These are phyloP conservation scores for Thielaviopsis musarum DNA, from an alignment of 2,329 filamentous ascomycete species.

Conservation along the genomic window DNA sequence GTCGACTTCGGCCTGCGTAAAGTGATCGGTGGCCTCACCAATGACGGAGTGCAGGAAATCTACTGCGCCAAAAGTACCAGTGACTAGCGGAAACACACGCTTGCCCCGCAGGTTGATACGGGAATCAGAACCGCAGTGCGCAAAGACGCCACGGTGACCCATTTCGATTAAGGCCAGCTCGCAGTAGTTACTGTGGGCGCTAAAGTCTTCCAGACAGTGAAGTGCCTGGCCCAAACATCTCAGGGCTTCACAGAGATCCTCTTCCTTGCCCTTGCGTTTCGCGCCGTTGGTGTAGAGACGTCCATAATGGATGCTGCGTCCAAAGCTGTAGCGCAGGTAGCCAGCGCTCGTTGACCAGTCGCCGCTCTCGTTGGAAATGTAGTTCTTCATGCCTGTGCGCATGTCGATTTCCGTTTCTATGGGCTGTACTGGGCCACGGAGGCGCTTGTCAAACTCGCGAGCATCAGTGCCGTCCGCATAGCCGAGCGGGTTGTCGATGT, in stretches of 20 bases:
- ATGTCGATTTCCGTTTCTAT: conserved; percentile 57
- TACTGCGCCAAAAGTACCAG: conserved; percentile 61
- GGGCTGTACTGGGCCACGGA: conserved; percentile 61
- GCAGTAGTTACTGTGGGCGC: conserved; percentile 70
- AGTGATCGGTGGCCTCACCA: conserved; percentile 62
- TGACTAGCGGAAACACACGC: conserved; percentile 51
- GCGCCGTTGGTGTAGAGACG: conserved; percentile 52
- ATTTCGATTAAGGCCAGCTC: conserved; percentile 62
- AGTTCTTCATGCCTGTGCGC: conserved; percentile 94
- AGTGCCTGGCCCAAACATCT: conserved; percentile 60
- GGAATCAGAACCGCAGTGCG: conserved; percentile 52
- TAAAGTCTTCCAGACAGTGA: conserved; percentile 65
- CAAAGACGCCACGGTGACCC: conserved; percentile 50
- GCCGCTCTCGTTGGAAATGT: conserved; percentile 81
- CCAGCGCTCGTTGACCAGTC: conserved; percentile 81
- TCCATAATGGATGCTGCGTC: conserved; percentile 60
- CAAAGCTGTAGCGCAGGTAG: conserved; percentile 63
- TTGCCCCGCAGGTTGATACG: conserved; percentile 50
- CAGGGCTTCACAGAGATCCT: conserved; percentile 65
- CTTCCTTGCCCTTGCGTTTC: conserved; percentile 44
- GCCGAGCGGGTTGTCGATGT: conserved; percentile 59
- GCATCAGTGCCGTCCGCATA: conserved; percentile 69
- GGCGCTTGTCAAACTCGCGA: conserved; percentile 59
- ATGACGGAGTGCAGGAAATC: conserved; percentile 70
- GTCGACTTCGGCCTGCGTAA: conserved; percentile 71